A percentile compares a stretch with the other conserved stretches of the same genome.
Conservation (phyloP, 371 early-diverging fungal genomes). For the Neoconidiobolus thromboides region DNA sequence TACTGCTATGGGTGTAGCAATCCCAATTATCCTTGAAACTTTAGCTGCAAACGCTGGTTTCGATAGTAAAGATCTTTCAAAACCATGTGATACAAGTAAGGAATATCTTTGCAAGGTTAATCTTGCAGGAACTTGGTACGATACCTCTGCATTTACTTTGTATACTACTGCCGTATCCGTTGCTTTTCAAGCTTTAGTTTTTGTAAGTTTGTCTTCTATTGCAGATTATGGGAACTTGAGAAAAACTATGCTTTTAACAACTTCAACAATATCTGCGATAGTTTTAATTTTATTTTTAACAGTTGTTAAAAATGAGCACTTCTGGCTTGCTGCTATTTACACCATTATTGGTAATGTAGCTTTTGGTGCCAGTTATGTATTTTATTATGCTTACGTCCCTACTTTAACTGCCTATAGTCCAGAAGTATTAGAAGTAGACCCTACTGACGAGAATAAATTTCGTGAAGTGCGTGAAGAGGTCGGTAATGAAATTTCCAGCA, state of each 20-base stretch:
- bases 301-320: conserved; percentile 12
- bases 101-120: conserved; percentile 15
- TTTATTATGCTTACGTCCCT: conserved; percentile 36
- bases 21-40: conserved; percentile 25
- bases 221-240: conserved; percentile 32
- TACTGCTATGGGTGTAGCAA: conserved; percentile 16
- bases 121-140: conserved; percentile 14
- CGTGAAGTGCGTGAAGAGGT: conserved; percentile 15
- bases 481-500: conserved; percentile 22
- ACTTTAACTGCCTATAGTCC: conserved; percentile 23
- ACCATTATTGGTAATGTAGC: conserved; percentile 20
- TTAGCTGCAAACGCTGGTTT: conserved; percentile 11
- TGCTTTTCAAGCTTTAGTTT: conserved; percentile 30
- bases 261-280: conserved; percentile 19
- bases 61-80: background rate
- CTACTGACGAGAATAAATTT: conserved; percentile 5
- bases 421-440: conserved; percentile 13
- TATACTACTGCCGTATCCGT: conserved; percentile 32
- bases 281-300: conserved; percentile 15
- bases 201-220: conserved; percentile 30
- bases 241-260: conserved; percentile 26
- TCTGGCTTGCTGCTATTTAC: conserved; percentile 22
- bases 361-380: conserved; percentile 31
- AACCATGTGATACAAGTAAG: background rate
- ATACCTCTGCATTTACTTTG: conserved; percentile 26